Evolutionary conservation across 768 basidiomycete genomes (phyloP).

Genomic region (Daedaleopsis sinensis): DNA sequence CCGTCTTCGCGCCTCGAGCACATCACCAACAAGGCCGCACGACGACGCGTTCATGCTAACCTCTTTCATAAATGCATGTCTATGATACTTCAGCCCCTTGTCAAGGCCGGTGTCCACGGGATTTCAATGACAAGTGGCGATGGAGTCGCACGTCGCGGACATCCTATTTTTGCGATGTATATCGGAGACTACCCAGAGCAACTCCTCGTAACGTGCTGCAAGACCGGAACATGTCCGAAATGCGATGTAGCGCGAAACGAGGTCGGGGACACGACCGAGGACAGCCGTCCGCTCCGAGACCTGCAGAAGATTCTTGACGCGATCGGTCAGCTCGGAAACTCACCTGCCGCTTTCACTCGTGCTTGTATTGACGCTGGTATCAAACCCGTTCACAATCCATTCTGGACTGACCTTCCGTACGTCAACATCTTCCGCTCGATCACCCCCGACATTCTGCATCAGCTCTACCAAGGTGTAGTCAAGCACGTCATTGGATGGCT

Average conservation of each 20-base stretch:
- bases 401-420: constrained; percentile 31
- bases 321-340: not conserved
- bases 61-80: constrained; percentile 29
- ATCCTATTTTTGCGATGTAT: constrained; percentile 27
- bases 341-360: not conserved
- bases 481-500: constrained; percentile 34
- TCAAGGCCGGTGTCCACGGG: constrained; percentile 12
- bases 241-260: constrained; percentile 13
- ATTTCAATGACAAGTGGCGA: constrained; percentile 25
- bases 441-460: constrained; percentile 34
- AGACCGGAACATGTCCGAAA: constrained; percentile 23
- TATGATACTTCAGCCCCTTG: constrained; percentile 16
- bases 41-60: constrained; percentile 20
- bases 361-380: constrained; percentile 22
- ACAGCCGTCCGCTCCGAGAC: not conserved
- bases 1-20: constrained; percentile 22
- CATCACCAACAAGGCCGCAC: constrained; percentile 22
- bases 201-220: constrained; percentile 21
- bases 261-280: constrained; percentile 5
- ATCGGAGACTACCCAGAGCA: constrained; percentile 33
- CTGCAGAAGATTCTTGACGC: constrained; percentile 11
- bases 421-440: constrained; percentile 27
- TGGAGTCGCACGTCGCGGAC: constrained; percentile 21
- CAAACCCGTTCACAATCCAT: constrained; percentile 27
- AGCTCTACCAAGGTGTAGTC: constrained; percentile 33